Base-by-base conservation (phyloP, 2,329 filamentous ascomycete species). In the Penicillium sp. region DNA sequence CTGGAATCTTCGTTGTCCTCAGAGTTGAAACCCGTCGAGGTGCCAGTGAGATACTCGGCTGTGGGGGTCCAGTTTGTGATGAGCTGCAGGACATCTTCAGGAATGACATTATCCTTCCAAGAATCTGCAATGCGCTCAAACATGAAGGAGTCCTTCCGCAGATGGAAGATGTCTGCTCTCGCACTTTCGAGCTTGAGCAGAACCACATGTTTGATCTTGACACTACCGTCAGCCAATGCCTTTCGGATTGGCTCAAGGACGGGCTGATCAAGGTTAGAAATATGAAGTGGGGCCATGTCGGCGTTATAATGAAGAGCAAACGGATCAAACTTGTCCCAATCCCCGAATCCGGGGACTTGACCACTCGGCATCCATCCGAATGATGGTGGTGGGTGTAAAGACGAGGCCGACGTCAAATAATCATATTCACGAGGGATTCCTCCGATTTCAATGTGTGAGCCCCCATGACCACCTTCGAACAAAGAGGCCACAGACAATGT, bases 111-210 rank as follows among this genome's bases (percentile, higher is more conserved):
- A 8, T 73, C 69, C 15, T 71, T 73, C 1, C 78, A 78, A 1
- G 74, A 75, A 4, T 78, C 69, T 64, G 74, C 78, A 19, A 81
- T 77, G 51, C 65, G 71, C 15, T 75, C 59, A 59, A 66, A 70
- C 38, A 78, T 62, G 5, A 76, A 78, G 1, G 75, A 70, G 59
- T 79, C 78, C 40, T 81, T 80, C 12, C 68, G 67, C 28, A 83
- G 65, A 0, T 81, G 81, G 28, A 82, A 83, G 3, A 82, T 75
- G 54, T 83, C 81, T 3, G 78, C 78, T 22, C 81, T 75, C 0
- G 80, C 82, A 47, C 80, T 82, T 58, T 83, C 81, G 2, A 83
- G 70, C n/a, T 80, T 74, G 2, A 83, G 58, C n/a, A 82, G 63
- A 13, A 83, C 67, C 4, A 83, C 72, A 59, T 83, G 80, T 53